Base-by-base conservation (phyloP, 495 filamentous ascomycete genomes). In the Letharia lupina region DNA sequence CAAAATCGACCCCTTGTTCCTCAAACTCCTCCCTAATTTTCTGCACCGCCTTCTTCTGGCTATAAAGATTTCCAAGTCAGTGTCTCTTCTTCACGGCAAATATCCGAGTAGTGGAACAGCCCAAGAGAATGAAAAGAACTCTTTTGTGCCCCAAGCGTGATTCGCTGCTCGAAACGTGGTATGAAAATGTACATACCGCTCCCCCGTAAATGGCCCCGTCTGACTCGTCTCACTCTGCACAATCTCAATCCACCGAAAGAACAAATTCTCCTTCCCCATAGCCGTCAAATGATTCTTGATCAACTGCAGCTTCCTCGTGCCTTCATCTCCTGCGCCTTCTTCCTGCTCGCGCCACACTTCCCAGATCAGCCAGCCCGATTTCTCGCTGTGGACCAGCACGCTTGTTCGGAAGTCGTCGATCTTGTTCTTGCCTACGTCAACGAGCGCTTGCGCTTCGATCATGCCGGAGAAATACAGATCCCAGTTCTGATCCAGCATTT, bases 201-300 rank as follows among this genome's bases (percentile, higher is more conserved):
- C 88, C 5, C 77, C 72, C 2, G 84, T 87, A 70, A 93, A 93
- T 0, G 88, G 88, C 50, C 87, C 90, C 0, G 89, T 85, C 66
- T 81, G 82, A 40, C 82, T 83, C 60, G 88, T 89, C 76, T 94
- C 91, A 71, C 83, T 91, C 74, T 95, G 91, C 48, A 95, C 80
- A 64, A 94, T 75, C 77, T 96, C 91, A 60, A 93, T 87, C 89
- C 89, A 92, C 42, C 87, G 82, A 75, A 87, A 94, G 76, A 96
- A 96, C 11, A 96, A 73, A 64, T 87, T 83, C 73, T 94, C 91
- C 74, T 94, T 93, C 13, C 89, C 89, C 72, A 92, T 76, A 4
- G 79, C 79, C 4, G 83, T 80, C 66, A 95, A 77, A 58, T 82
- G 83, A 52, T 92, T 87, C 72, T 87, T 84, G 72, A 94, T 91